Evolutionary conservation across 1,139 yeast species (phyloP), one percentile per base, ranked within the genome.

Genomic region (Kluyveromyces sp.): DNA sequence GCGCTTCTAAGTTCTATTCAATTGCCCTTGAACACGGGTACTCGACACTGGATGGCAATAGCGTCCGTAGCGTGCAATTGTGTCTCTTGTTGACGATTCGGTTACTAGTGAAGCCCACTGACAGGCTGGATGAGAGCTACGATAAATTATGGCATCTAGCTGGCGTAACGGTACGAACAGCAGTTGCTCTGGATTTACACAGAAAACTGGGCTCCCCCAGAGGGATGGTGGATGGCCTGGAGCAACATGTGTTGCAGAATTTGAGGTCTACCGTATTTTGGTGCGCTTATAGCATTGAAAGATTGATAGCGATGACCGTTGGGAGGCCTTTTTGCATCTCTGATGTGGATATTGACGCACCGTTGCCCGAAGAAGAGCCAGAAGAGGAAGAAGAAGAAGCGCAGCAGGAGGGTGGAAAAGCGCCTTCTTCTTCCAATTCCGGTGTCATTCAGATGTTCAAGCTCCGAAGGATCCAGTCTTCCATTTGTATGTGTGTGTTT

Each of bases 1-100:
- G 28, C 40, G 72, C 78, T 0, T 78, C 70, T 48, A 71, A 75
- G 34, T 76, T 75, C 58, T 65, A 73, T 44, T 54, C 64, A 29
- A 72, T 75, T 10, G 79, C 80, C 0, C 58, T 68, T 49, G 69
- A 69, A 48, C 66, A 63, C 51, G 57, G 67, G 2, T 69, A 66
- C 25, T 59, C 64, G 2, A 66, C 74, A 8, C 43, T 61, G 3
- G 60, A 59, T 10, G 43, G 38, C 4, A 50, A 57, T 0, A 51
- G 51, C 34, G 10, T 63, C n/a, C 45, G 50, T 6, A 53, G 66
- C 0, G 64, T 63, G 4, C 68, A 64, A 47, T 63, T 60, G 1
- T 64, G 55, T 48, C 49, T 64, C 10, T 45, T 63, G 21, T 48
- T 63, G 42, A 53, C 65, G 4, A 57, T 61, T 8, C 25, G 34